Evolutionary conservation across 148 eudicot genomes (phyloP), one percentile per base, ranked within the genome.

Genomic region (Cornus kousa): DNA sequence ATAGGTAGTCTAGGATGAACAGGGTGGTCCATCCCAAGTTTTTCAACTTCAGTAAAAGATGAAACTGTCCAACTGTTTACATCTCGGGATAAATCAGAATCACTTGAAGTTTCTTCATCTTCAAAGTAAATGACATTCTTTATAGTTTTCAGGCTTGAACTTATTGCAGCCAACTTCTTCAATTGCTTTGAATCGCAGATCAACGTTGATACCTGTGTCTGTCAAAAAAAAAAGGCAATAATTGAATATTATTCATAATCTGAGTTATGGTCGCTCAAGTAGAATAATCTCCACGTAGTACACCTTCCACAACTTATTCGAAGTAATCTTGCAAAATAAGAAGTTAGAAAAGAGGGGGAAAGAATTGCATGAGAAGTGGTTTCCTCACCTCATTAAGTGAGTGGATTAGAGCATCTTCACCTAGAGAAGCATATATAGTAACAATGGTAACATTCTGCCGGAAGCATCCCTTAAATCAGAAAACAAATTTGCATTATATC

Each of bases 351-450:
- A 68, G 11, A 62, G 64, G 20, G 75, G 80, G 22, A 67, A 40
- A 24, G 48, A 5, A 32, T 31, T 62, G 28, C 16, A n/a, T 0
- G 65, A 13, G 53, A 40, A 70, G 10, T 72, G 57, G 69, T 67
- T 12, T 28, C 20, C 76, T 37, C 64, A 95, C 99, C 99, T 95
- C 97, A 82, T 89, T 93, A 74, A 95, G 91, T 62, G 97, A 95
- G 86, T 95, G 92, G 74, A 95, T 85, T 60, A 95, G 83, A 46
- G 99, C 99, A 43, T 92, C 99, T 79, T 95, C 97, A 19, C 99
- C 97, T 67, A 95, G 86, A 65, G 99, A 91, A 80, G 99, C 91
- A 87, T 95, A 95, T 67, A 95, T 95, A 76, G 99, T 93, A 78
- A 95, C 93, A 64, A 91, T 87, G 2, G 99, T 90, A 74, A 95